Evolutionary conservation across 2,329 filamentous ascomycete species (phyloP), one percentile per base, ranked within the genome.

Genomic region (Lecanicillium sp.): DNA sequence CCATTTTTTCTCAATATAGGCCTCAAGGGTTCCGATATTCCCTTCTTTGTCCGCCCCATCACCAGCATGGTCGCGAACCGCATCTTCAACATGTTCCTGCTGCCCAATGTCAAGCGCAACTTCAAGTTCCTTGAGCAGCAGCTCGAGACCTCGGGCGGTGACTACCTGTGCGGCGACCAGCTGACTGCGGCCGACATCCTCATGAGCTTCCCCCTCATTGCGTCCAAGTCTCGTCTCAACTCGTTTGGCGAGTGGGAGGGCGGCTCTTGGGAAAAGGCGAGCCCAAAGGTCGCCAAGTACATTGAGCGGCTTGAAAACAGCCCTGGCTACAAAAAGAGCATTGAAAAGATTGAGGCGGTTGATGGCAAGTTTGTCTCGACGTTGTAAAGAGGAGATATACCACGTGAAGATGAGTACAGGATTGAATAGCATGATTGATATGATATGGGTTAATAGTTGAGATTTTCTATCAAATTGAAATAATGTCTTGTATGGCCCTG

Each of bases 181-280:
- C 59, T 76, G 37, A 71, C 70, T 3, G 65, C 70, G 1, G 73
- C 70, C 6, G 72, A 75, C 44, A 67, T 76, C 41, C 54, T 75
- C 38, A 55, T 75, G 48, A 72, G 69, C 54, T 76, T 71, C 55
- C 65, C 64, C 12, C 55, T 76, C 40, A 62, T 76, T 35, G 62
- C 62, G 9, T 60, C 60, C 27, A 60, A 62, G 46, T 48, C 54
- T 12, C 56, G 56, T 38, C 55, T 70, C 30, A 56, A 63, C 19
- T 48, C 50, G 0, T 57, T 71, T 43, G 67, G 64, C 7, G 49
- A 47, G 18, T 74, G 63, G 56, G 56, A 65, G 39, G 57, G 51
- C 4, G 63, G 60, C 2, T 58, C 56, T 8, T 66, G 65, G 47
- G 53, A 52, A 43, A 47, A 46, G 4, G 50, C 57, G 35, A 67